Evolutionary conservation across 2,329 filamentous ascomycete genomes (phyloP), one percentile per base, ranked within the genome.

Genomic region (Claviceps sp.): DNA sequence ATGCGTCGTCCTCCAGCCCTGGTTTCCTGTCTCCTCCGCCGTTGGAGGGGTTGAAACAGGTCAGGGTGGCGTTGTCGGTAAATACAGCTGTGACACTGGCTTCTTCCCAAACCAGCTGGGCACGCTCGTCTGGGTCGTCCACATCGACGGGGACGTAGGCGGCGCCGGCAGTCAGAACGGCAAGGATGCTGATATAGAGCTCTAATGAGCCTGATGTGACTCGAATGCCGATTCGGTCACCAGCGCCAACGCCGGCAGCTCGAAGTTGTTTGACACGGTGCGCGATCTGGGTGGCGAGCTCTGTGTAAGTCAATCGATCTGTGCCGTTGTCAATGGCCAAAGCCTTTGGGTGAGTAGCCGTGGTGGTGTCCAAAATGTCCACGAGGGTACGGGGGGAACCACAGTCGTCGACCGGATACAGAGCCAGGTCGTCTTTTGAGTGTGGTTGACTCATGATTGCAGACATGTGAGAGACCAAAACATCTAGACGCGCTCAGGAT

Each of bases 111-210:
- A 59, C 58, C 24, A 59, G 50, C 17, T 54, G 47, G 5, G 56
- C 58, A 11, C 58, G 58, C 43, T 59, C 58, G 22, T 56, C 53
- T 2, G 58, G 58, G 26, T 59, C 56, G 38, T 59, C 58, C 14
- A 59, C 55, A 48, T 59, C 56, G 22, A 59, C 58, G 6, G 58
- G 58, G 19, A 59, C 58, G 16, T 59, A 59, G 22, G 58, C 55
- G 3, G 58, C 58, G 2, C 55, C 58, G 8, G 56, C 54, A 5
- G 52, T 45, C 3, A 59, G 37, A n/a, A 59, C 46, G 11, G 54
- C 54, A 7, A 59, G 56, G 17, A 59, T 59, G 50, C 53, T 24
- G 17, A 55, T 50, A 39, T 59, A 59, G 4, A 59, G 54, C 43
- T 58, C 55, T 10, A 53, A 41, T 2, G 56, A 52, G 11, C 58